Evolutionary conservation across 257 asterid genomes (phyloP).

Genomic region (Perilla frutescens): DNA sequence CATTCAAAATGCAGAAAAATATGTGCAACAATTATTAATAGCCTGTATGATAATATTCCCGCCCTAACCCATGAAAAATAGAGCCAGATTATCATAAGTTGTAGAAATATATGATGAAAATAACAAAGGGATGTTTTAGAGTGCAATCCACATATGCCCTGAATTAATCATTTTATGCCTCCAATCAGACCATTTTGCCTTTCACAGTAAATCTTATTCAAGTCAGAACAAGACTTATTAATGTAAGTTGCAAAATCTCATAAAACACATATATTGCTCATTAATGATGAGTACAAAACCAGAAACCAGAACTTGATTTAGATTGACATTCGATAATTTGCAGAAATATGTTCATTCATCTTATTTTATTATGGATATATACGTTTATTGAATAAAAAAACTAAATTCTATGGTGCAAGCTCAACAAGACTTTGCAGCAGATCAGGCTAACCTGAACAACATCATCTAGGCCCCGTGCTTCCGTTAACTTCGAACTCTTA

Average conservation of each 20-base stretch:
- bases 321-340: not conserved
- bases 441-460: slow-evolving; percentile 74
- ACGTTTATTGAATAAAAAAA: not conserved
- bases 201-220: not conserved
- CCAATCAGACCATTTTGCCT: not conserved
- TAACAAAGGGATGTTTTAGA: not conserved
- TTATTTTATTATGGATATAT: not conserved
- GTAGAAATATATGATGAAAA: not conserved
- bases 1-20: slow-evolving; percentile 17
- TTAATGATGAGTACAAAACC: not conserved
- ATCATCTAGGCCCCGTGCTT: slow-evolving; percentile 94
- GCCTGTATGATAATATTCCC: not conserved
- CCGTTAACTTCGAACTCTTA: slow-evolving; percentile 75
- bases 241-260: not conserved
- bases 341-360: slow-evolving; percentile 10
- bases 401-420: not conserved
- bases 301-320: not conserved
- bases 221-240: not conserved
- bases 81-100: not conserved
- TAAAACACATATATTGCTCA: not conserved
- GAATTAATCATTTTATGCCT: not conserved
- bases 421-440: not conserved
- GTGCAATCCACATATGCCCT: not conserved
- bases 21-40: not conserved
- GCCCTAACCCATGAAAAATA: not conserved